Base-by-base conservation (phyloP, 257 asterid genomes). In the Cynanchum wilfordii region DNA sequence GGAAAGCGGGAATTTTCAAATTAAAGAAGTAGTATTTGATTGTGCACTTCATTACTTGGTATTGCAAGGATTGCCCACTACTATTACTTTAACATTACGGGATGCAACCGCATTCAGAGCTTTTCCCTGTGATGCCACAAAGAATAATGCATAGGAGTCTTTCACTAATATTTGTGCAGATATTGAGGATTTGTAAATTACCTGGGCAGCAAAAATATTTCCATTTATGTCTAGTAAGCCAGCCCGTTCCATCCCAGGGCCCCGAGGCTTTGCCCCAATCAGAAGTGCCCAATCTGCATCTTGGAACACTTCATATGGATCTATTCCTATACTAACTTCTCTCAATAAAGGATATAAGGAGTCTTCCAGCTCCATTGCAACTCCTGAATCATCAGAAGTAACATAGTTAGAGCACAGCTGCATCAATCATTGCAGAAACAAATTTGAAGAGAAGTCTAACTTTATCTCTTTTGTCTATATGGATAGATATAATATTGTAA, bases 331-430 rank as follows among this genome's bases (percentile, higher is more conserved):
- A 64, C 89, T 92, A 77, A 95, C 99, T 84, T 95, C 99, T 81
- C 99, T 90, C 81, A 95, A 71, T 70, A 95, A 74, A 70, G 99
- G 99, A 82, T 81, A 95, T 80, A 95, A 73, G 36, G 98, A 92
- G 84, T 95, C 99, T 82, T 95, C 99, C 15, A 95, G 96, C 76
- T 95, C 99, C 99, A 95, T 95, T 27, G 99, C 99, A 68, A 95
- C 99, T 59, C 98, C 99, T 92, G 87, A 68, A 69, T 33, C 20
- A 9, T 54, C 29, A 75, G 17, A 54, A 17, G 4, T 51, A 12
- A 15, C 3, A 33, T 12, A 20, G 40, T 63, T 60, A 73, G 27
- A 33, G 20, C 44, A 77, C 42, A 70, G 66, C 40, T 44, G 54
- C 76, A 54, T 70, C 54, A 70, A 52, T 47, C 68, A 74, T 27